These are phyloP conservation scores for Allantophomopsis cytisporea DNA, from an alignment of 2,329 filamentous ascomycete genomes.

Conservation along the genomic window DNA sequence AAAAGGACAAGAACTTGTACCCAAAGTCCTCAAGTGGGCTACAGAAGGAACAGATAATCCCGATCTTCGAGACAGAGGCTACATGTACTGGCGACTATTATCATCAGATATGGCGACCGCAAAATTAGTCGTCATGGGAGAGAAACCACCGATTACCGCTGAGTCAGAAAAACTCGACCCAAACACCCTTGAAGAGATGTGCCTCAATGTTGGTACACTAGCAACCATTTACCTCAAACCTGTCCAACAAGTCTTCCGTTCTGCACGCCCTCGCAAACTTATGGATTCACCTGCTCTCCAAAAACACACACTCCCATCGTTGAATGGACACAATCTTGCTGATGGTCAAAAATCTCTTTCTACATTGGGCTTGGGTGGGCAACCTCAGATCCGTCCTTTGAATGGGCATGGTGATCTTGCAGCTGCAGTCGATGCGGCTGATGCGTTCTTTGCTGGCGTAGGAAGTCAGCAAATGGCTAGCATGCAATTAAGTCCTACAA, in stretches of 20 bases:
- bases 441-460: constrained; percentile 78
- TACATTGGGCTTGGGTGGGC: constrained; percentile 35
- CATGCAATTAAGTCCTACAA: constrained; percentile 50
- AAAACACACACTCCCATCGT: constrained; percentile 43
- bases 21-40: constrained; percentile 93
- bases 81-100: constrained; percentile 98
- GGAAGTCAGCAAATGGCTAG: constrained; percentile 60
- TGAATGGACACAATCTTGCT: constrained; percentile 33
- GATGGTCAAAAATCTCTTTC: constrained; percentile 48
- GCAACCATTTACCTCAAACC: constrained; percentile 97
- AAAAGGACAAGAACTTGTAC: constrained; percentile 85
- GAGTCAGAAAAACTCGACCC: constrained; percentile 92
- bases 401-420: constrained; percentile 36
- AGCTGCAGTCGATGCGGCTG: constrained; percentile 70
- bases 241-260: constrained; percentile 91
- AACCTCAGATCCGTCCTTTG: constrained; percentile 13
- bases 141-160: constrained; percentile 91
- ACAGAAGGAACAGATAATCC: constrained; percentile 99
- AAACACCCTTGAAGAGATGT: constrained; percentile 88
- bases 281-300: constrained; percentile 79
- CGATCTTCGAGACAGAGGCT: constrained; percentile 86
- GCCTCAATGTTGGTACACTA: constrained; percentile 86
- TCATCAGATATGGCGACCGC: constrained; percentile 84
- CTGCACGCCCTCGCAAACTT: constrained; percentile 67
- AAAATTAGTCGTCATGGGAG: constrained; percentile 86